Evolutionary conservation across 495 filamentous ascomycete species (phyloP), one percentile per base, ranked within the genome.

Genomic region (Aspergillus bridgeri): DNA sequence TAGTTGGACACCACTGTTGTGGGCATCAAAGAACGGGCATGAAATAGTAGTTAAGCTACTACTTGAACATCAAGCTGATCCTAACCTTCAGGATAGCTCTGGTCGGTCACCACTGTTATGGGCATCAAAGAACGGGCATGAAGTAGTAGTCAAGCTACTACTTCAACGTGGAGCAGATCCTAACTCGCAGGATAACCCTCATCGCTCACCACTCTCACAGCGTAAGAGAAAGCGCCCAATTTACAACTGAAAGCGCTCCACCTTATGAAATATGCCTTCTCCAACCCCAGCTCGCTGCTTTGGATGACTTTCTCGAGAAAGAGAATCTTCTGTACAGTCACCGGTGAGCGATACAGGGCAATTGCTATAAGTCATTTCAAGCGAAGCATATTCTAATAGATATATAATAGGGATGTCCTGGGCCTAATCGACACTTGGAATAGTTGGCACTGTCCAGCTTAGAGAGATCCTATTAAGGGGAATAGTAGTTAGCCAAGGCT

Each of bases 401-500:
- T 15, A 18, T 46, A 46, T 46, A 13, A 46, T 46, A 46, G 43
- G 20, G 43, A 46, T 46, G 43, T 46, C 7, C 43, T 46, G 7
- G 43, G 43, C 43, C 43, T 46, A 46, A 46, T 15, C 6, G 43
- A 46, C 6, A 46, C 43, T n/a, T 46, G 20, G 43, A 46, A 46
- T 15, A 46, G 43, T 46, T 46, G 9, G 9, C 20, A 46, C 43
- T 46, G 43, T 46, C 20, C 20, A 46, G 43, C 43, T 46, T 46
- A 46, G 43, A 46, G 43, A 46, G 3, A 46, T 46, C 20, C 6
- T 1, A 46, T 46, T 21, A 1, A 46, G 43, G 6, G 48, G 25
- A 11, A 51, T 51, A 51, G 48, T 51, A 51, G 23, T 51, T 23
- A 33, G 48, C 25, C 17, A 51, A 51, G 48, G 48, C 33, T 51